A percentile compares a stretch with the other conserved stretches of the same genome.
Conservation (phyloP, 2,329 filamentous ascomycete species). For the Nigrospora osmanthi region DNA sequence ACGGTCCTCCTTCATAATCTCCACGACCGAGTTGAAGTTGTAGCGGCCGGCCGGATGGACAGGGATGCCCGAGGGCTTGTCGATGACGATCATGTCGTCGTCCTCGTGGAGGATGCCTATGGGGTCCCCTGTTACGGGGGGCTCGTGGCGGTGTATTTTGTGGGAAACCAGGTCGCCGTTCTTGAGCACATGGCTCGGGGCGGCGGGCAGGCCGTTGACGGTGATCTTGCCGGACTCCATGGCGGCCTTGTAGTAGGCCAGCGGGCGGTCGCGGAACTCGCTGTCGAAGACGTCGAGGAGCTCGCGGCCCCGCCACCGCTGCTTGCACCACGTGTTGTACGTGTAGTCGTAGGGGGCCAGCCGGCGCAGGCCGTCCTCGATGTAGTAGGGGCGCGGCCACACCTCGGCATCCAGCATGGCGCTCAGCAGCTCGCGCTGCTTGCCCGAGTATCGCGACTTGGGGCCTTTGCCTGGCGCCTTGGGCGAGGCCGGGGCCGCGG, state of each 20-base stretch:
- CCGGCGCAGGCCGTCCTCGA: conserved; percentile 76
- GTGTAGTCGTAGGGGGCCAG: conserved; percentile 86
- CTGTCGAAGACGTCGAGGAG: conserved; percentile 82
- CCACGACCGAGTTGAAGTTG: conserved; percentile 88
- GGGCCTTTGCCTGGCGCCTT: conserved; percentile 4
- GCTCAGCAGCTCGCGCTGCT: conserved; percentile 5
- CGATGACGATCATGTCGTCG: conserved; percentile 88
- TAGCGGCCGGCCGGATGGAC: conserved; percentile 95
- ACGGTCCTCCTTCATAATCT: conserved; percentile 81
- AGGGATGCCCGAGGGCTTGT: conserved; percentile 91
- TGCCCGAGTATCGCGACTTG: conserved; percentile 5
- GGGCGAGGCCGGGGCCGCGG: too few species aligned
- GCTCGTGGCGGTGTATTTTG: conserved; percentile 91
- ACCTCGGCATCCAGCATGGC: conserved; percentile 22
- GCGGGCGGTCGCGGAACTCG: conserved; percentile 83
- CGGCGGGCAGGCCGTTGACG: conserved; percentile 67
- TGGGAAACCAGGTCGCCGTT: conserved; percentile 92
- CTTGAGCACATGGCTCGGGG: conserved; percentile 62
- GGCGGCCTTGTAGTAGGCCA: conserved; percentile 80
- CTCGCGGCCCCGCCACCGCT: conserved; percentile 78
- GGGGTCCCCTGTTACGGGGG: conserved; percentile 74
- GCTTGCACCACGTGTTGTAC: conserved; percentile 91
- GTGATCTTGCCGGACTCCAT: conserved; percentile 73
- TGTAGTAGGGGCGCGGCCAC: conserved; percentile 64
- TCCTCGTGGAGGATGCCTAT: conserved; percentile 86